phyloP scores from a whole-genome alignment of 225 moss, liverwort and hornwort species.

The Bryoerythrophyllum caledonicum region DNA sequence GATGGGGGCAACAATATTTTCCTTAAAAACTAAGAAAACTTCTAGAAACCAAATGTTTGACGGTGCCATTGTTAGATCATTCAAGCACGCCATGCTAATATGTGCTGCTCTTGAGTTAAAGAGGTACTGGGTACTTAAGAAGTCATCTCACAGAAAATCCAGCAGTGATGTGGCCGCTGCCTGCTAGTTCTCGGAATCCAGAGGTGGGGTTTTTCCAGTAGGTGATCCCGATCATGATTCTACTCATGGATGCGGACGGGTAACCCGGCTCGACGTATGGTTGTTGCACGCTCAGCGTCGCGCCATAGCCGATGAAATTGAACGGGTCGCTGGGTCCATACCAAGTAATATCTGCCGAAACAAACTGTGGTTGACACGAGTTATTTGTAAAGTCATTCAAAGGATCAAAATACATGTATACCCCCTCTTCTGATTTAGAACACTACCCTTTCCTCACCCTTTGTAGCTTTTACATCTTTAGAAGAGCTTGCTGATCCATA shows the following conservation, averaged over 20 bases:
- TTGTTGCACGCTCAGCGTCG: neutral
- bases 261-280: neutral
- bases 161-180: neutral
- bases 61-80: no score
- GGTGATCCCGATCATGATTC: neutral
- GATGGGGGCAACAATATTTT: neutral
- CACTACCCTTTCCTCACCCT: no score
- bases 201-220: neutral
- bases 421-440: neutral
- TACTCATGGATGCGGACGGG: neutral
- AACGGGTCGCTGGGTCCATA: fast-evolving
- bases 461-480: no score
- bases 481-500: no score
- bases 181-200: neutral
- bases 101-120: neutral
- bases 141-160: neutral
- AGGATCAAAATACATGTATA: neutral
- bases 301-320: neutral
- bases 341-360: neutral
- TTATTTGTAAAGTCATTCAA: no score
- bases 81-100: neutral
- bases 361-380: neutral
- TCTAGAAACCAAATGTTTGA: neutral
- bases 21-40: neutral
- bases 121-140: no score